Evolutionary conservation across 208 protist species (phyloP).

Genomic region (Trypanosoma avium): DNA sequence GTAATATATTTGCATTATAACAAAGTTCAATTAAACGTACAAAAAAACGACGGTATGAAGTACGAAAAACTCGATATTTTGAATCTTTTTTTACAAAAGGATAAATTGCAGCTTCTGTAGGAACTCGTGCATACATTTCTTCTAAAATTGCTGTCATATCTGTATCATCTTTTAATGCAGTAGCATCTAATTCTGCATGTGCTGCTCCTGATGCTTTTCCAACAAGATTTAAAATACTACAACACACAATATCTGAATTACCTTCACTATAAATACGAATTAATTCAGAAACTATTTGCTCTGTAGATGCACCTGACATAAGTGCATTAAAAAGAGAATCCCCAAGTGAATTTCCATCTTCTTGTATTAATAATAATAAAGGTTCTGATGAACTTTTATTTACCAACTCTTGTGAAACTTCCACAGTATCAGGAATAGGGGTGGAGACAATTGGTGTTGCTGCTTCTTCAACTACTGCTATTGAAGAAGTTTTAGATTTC

Average conservation of each 20-base stretch:
- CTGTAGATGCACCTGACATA: constrained; percentile 37
- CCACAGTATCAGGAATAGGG: neutral
- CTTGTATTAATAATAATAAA: constrained; percentile 29
- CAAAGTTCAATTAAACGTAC: constrained; percentile 49
- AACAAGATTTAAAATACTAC: constrained; percentile 71
- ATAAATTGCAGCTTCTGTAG: constrained; percentile 67
- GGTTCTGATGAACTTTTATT: constrained; percentile 4
- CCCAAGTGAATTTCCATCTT: constrained; percentile 32
- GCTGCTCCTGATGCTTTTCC: constrained; percentile 72
- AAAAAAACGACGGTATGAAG: constrained; percentile 65
- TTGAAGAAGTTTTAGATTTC: neutral
- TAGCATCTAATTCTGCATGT: constrained; percentile 65
- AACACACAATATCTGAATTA: constrained; percentile 43
- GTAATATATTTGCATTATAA: constrained; percentile 57
- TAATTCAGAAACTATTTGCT: constrained; percentile 34
- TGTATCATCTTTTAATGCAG: constrained; percentile 53
- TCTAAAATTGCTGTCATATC: constrained; percentile 77
- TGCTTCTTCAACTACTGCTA: neutral
- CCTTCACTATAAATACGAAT: constrained; percentile 56
- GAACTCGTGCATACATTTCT: constrained; percentile 80
- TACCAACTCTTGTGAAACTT: neutral
- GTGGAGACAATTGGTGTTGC: neutral
- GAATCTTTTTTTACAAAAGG: constrained; percentile 76
- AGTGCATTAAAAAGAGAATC: constrained; percentile 51
- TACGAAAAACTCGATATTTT: constrained; percentile 62